These are phyloP conservation scores for Colletotrichum agaves DNA, from an alignment of 2,329 filamentous ascomycete genomes.

Conservation along the genomic window DNA sequence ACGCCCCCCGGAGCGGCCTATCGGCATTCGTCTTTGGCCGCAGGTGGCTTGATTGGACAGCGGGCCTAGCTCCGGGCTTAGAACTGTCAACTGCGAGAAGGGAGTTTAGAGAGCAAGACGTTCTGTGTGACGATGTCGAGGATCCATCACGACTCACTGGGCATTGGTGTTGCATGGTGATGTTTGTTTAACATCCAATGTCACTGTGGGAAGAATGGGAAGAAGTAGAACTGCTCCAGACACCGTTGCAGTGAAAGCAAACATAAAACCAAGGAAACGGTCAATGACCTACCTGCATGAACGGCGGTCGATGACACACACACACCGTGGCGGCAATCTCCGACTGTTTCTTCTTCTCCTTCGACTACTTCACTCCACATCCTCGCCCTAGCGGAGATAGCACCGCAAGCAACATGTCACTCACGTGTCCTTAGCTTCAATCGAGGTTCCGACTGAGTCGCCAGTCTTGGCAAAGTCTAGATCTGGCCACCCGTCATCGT, in stretches of 20 bases:
- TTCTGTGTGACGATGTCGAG: no score
- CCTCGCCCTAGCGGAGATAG: no score
- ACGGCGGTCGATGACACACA: constrained; percentile 6
- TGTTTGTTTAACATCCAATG: not conserved
- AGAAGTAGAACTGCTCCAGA: not conserved
- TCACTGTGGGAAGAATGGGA: not conserved
- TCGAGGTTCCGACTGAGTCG: not conserved
- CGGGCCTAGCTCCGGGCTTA: not conserved
- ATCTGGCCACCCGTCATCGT: not conserved
- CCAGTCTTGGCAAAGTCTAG: not conserved
- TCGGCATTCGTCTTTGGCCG: constrained; percentile 11
- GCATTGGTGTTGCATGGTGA: not conserved
- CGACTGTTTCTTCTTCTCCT: not conserved
- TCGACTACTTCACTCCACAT: no score
- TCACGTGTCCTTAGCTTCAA: not conserved
- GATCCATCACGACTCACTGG: no score
- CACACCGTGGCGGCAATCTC: not conserved
- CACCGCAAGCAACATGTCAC: constrained; percentile 8
- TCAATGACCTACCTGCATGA: constrained; percentile 12
- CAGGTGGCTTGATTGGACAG: constrained; percentile 18
- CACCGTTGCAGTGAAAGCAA: not conserved
- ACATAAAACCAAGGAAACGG: not conserved
- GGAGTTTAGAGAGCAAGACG: not conserved
- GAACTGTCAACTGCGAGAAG: not conserved
- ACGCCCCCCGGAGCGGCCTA: constrained; percentile 14